A percentile compares a stretch with the other conserved stretches of the same genome.
phyloP scores from a whole-genome alignment of 2,329 filamentous ascomycete genomes.

The Fusarium setosum region DNA sequence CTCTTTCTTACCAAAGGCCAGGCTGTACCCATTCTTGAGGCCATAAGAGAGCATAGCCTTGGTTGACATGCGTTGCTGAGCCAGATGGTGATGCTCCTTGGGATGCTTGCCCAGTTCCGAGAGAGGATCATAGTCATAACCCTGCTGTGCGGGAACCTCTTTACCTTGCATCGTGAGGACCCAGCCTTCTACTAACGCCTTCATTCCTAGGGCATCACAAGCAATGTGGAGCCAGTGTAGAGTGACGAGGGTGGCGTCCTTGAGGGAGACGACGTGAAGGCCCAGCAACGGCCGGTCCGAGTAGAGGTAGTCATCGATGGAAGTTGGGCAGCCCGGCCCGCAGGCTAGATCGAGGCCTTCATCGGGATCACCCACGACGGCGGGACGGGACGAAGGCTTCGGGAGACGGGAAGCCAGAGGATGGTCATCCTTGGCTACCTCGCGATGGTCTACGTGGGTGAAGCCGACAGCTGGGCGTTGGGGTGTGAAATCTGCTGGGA shows the following conservation, averaged over 20 bases:
- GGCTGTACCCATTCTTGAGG: constrained; percentile 9
- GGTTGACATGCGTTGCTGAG: not conserved
- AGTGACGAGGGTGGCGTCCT: not conserved
- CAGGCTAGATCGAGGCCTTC: not conserved
- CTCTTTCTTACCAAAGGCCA: constrained; percentile 9
- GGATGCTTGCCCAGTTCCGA: constrained; percentile 9
- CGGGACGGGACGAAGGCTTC: not conserved
- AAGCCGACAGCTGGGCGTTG: constrained; percentile 11
- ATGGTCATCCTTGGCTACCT: constrained; percentile 4
- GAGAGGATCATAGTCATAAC: not conserved
- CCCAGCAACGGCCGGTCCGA: not conserved
- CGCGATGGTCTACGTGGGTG: constrained; percentile 5
- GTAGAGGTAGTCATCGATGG: not conserved
- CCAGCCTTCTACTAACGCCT: not conserved
- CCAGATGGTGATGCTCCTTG: not conserved
- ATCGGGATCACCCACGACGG: not conserved
- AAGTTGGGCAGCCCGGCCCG: constrained; percentile 8
- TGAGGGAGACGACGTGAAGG: not conserved
- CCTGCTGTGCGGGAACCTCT: not conserved
- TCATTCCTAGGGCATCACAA: not conserved
- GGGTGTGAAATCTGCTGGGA: constrained; percentile 5
- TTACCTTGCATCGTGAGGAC: not conserved
- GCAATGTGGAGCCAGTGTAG: not conserved
- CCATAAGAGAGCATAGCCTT: not conserved
- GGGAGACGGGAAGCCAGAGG: constrained; percentile 13